Evolutionary conservation across 2,329 filamentous ascomycete species (phyloP).

Genomic region (Nemania sp.): DNA sequence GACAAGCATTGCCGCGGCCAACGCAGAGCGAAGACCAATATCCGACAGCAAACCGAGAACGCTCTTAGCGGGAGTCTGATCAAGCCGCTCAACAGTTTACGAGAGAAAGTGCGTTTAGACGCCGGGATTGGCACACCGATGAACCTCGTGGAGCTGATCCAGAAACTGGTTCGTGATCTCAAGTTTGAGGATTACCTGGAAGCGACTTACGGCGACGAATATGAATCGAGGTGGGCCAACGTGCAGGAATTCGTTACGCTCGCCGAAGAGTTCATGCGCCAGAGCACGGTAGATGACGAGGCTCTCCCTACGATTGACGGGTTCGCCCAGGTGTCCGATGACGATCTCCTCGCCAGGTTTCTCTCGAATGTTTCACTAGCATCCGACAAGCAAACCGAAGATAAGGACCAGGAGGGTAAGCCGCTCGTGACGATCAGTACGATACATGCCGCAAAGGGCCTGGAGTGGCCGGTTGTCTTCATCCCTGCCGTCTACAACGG

Average conservation of each 20-base stretch:
- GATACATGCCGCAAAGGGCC: slow-evolving; percentile 92
- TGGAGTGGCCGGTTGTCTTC: slow-evolving; percentile 97
- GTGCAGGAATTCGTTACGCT: slow-evolving; percentile 85
- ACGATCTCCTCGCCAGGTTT: slow-evolving; percentile 71
- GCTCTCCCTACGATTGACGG: slow-evolving; percentile 70
- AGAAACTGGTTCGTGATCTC: slow-evolving; percentile 65
- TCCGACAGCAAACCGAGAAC: slow-evolving; percentile 56
- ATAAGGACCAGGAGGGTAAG: slow-evolving; percentile 59
- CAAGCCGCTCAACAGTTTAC: slow-evolving; percentile 46
- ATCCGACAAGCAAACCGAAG: slow-evolving; percentile 72
- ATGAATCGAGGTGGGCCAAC: slow-evolving; percentile 83
- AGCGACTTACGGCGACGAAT: slow-evolving; percentile 66
- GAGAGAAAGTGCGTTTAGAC: slow-evolving; percentile 39
- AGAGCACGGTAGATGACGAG: slow-evolving; percentile 55
- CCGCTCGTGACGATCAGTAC: slow-evolving; percentile 87
- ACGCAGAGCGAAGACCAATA: slow-evolving; percentile 52
- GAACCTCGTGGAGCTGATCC: slow-evolving; percentile 54
- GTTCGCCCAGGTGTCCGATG: slow-evolving; percentile 69
- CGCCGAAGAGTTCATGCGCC: slow-evolving; percentile 70
- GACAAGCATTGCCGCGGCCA: slow-evolving; percentile 57
- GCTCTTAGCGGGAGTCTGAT: slow-evolving; percentile 58
- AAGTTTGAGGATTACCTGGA: slow-evolving; percentile 76
- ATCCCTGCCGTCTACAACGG: slow-evolving; percentile 88
- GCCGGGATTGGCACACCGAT: slow-evolving; percentile 36
- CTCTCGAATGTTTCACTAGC: slow-evolving; percentile 90